Evolutionary conservation across 192 early-diverging fungal species (phyloP), one percentile per base, ranked within the genome.

Genomic region (Oehlia diaphana): DNA sequence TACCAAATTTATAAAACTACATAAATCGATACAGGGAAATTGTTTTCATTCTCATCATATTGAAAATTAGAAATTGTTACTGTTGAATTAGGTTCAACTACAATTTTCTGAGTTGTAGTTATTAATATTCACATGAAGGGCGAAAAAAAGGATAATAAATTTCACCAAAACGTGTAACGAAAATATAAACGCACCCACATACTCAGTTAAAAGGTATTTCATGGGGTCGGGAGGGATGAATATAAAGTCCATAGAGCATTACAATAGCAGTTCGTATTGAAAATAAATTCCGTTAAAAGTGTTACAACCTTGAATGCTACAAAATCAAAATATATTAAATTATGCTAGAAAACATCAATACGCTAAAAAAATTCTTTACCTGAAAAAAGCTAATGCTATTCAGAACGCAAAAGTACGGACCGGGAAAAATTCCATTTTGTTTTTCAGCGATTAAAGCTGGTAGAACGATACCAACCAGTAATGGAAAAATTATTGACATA

Each of bases 301-400:
- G 44, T 77, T 77, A 65, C 76, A 77, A n/a, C 76, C 76, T 49
- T 66, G 35, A 77, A 77, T 50, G 23, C 76, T 53, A 3, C 50
- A 5, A 53, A 14, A 16, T 42, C 39, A 42, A 42, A 53, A 16
- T 53, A 53, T 53, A 53, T 53, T 16, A 5, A 53, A 53, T 14
- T 53, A 53, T 16, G 5, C 5, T 14, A 14, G 1, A 53, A 53
- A 53, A 4, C 19, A 53, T 16, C 16, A 19, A 53, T 16, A 16
- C 16, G 1, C 31, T 31, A 31, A 31, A 50, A 50, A 14, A 37
- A 4, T 37, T 50, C 10, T 14, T 14, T 50, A 50, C 14, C 49
- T 77, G 13, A 77, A 3, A 44, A 77, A 77, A 26, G 26, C 26
- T 26, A 26, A 26, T 26, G 26, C 26, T 26, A 26, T 26, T 26